Conservation (phyloP, 352 stramenopile genomes). For the Phytophthora quininea region DNA sequence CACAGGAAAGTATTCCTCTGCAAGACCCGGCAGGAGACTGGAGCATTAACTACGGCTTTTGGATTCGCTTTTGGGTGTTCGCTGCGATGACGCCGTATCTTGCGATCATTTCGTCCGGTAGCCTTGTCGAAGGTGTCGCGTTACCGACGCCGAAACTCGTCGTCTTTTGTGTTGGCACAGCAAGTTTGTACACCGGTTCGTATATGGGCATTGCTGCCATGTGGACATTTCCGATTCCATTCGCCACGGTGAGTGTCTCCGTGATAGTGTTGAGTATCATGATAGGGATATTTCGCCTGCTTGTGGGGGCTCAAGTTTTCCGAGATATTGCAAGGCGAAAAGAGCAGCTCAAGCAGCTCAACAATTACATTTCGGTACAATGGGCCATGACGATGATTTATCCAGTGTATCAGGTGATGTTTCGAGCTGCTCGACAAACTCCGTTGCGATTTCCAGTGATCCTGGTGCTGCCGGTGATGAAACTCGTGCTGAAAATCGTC, state of each 20-base stretch:
- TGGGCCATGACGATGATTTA: constrained; percentile 14
- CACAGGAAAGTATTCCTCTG: constrained; percentile 6
- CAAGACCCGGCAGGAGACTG: constrained; percentile 3
- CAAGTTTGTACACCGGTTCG: not conserved
- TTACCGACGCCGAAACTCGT: constrained; percentile 1
- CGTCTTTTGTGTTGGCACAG: not conserved
- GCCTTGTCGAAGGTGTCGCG: not conserved
- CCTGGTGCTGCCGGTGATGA: constrained; percentile 2
- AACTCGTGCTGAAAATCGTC: constrained; percentile 4
- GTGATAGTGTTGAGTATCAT: not conserved
- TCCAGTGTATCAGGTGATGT: constrained; percentile 14
- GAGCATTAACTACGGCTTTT: constrained; percentile 7
- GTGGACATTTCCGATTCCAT: constrained; percentile 6
- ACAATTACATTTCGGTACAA: constrained; percentile 18
- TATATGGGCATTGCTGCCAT: constrained; percentile 1
- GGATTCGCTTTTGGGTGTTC: constrained; percentile 7
- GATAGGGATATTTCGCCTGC: not conserved
- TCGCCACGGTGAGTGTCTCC: not conserved
- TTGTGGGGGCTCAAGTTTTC: not conserved
- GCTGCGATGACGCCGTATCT: constrained; percentile 8
- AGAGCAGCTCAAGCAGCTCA: constrained; percentile 2
- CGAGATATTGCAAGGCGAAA: not conserved
- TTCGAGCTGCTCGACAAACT: constrained; percentile 4
- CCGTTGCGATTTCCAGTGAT: constrained; percentile 1
- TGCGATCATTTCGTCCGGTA: not conserved